Evolutionary conservation across 441 rosid genomes (phyloP), one percentile per base, ranked within the genome.

Genomic region (Arabidopsis lyrata): DNA sequence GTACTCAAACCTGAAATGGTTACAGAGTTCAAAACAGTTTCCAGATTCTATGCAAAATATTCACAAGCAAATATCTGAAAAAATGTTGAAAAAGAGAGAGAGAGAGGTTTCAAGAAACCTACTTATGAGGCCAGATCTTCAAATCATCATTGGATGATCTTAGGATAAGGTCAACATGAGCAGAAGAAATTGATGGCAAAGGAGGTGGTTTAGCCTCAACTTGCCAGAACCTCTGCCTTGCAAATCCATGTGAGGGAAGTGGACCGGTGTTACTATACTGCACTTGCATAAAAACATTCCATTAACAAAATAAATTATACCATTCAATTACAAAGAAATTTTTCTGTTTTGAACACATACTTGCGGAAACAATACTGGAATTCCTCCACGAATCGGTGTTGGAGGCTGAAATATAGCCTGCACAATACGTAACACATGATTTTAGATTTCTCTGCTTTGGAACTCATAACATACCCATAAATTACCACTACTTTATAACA

Each of bases 111-210:
- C 5, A 53, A 77, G 60, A 68, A 18, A 34, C 54, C 74, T 45
- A 87, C 91, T 83, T 89, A 77, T 86, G 86, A 61, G 90, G 87
- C 94, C 91, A 89, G 67, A 83, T 79, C 79, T 86, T 89, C 29
- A 72, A 48, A 54, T 86, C 94, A 18, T 80, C 91, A 14, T 78
- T 63, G 49, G 90, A 81, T 70, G 73, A 78, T 75, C 65, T 82
- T 27, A 84, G 75, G 60, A 87, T 84, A 20, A 87, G 76, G 60
- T 87, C 88, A 75, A 87, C 38, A 78, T 53, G 81, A 73, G 59
- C 42, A 32, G 79, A 42, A 77, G 41, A 41, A 48, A 42, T 77
- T 77, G 83, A 62, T 1, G 77, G 77, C 48, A 84, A 75, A 57
- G 82, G 87, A 12, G 91, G 90, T 63, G 91, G 87, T 48, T 84